A percentile compares a stretch with the other conserved stretches of the same genome.
These are phyloP conservation scores for Globisporangium solare DNA, from an alignment of 352 stramenopile species.

Conservation along the genomic window DNA sequence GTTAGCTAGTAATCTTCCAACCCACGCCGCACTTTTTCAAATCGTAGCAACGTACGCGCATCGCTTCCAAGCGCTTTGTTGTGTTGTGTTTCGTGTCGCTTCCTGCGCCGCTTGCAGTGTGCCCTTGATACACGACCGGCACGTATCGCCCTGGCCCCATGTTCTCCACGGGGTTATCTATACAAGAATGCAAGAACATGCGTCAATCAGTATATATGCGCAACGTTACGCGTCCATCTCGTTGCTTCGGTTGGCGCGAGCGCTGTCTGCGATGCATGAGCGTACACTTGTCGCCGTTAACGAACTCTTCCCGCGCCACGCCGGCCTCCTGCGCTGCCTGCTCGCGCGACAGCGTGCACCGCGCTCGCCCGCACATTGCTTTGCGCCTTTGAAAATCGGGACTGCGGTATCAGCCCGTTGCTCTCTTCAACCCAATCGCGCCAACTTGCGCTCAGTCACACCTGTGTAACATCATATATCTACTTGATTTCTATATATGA, in stretches of 20 bases:
- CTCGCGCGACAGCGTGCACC: constrained; percentile 54
- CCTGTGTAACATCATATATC: no score
- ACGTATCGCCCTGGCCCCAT: constrained; percentile 68
- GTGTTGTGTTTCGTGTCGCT: constrained; percentile 8
- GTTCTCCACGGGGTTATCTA: constrained; percentile 75
- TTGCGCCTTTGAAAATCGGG: no score
- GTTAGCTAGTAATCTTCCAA: not conserved
- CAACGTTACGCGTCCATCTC: constrained; percentile 2
- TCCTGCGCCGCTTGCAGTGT: not conserved
- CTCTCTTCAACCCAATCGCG: not conserved
- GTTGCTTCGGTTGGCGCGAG: no score
- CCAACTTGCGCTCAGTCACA: not conserved
- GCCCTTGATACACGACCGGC: constrained; percentile 38
- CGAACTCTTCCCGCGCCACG: constrained; percentile 42
- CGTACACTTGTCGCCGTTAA: constrained; percentile 74
- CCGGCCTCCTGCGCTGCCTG: constrained; percentile 44
- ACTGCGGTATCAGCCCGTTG: not conserved
- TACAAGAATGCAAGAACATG: not conserved
- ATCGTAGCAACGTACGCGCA: constrained; percentile 37
- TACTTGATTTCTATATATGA: no score
- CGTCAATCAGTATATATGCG: not conserved
- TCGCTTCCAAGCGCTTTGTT: constrained; percentile 45
- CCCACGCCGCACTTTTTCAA: not conserved
- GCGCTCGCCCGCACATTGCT: constrained; percentile 65
- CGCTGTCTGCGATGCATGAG: not conserved